These are phyloP conservation scores for Mycosphaerella sp. DNA, from an alignment of 2,329 filamentous ascomycete species.

Conservation along the genomic window DNA sequence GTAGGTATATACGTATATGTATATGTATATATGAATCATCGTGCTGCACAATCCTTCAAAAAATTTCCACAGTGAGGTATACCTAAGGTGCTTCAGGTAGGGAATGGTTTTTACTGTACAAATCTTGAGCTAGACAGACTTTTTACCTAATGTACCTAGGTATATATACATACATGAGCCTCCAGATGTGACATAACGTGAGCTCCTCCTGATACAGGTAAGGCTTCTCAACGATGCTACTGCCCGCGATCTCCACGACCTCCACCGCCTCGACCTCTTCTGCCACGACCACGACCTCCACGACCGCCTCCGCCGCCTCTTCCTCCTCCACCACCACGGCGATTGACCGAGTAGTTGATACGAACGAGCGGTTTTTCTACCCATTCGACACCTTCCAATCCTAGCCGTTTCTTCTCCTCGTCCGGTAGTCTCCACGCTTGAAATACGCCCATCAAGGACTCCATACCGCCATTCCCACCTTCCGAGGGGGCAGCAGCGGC, in stretches of 20 bases:
- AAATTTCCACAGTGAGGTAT: no score
- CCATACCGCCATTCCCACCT: constrained; percentile 14
- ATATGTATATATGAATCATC: no score
- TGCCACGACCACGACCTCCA: constrained; percentile 20
- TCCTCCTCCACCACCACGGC: constrained; percentile 33
- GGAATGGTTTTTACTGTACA: no score
- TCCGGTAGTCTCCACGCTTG: constrained; percentile 61
- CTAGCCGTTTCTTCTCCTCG: constrained; percentile 52
- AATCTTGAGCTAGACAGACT: no score
- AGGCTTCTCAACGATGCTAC: background rate
- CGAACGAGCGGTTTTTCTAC: constrained; percentile 59
- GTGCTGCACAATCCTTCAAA: no score
- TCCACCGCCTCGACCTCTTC: constrained; percentile 25
- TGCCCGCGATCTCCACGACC: constrained; percentile 11
- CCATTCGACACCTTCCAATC: constrained; percentile 55
- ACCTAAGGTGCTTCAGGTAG: no score
- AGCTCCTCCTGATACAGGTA: no score
- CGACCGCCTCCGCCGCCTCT: constrained; percentile 33
- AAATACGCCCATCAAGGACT: constrained; percentile 54
- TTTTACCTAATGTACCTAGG: no score
- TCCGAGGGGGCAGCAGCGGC: background rate
- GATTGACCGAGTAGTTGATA: constrained; percentile 57
- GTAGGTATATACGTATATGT: no score
- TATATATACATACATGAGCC: no score
- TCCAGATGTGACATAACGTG: no score